phyloP scores from a whole-genome alignment of 495 filamentous ascomycete species.

The Lindgomyces ingoldianus region DNA sequence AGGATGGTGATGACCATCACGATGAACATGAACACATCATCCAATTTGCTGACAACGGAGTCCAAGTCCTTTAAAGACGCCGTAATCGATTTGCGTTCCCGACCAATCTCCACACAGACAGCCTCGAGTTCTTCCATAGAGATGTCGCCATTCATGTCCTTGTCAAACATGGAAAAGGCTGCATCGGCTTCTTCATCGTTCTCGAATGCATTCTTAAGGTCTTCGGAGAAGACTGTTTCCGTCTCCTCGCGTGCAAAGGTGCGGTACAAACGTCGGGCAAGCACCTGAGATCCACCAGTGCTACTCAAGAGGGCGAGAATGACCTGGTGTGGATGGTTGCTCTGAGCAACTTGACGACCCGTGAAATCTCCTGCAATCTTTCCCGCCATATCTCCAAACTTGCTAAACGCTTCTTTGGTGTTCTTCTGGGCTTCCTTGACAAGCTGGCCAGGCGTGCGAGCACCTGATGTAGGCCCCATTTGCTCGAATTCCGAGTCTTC shows the following conservation, averaged over 20 bases:
- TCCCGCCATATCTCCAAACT: slow-evolving; percentile 83
- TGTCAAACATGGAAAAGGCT: slow-evolving; percentile 91
- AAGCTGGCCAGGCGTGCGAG: slow-evolving; percentile 66
- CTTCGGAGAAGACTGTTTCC: slow-evolving; percentile 73
- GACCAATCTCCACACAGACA: slow-evolving; percentile 90
- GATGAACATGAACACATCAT: slow-evolving; percentile 83
- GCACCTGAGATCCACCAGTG: slow-evolving; percentile 75
- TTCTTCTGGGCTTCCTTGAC: slow-evolving; percentile 66
- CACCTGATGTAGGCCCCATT: slow-evolving; percentile 54
- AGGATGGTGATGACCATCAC: slow-evolving; percentile 75
- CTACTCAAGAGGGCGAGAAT: slow-evolving; percentile 70
- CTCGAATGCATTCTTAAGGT: slow-evolving; percentile 79
- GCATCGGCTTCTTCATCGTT: slow-evolving; percentile 85
- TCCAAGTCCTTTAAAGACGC: slow-evolving; percentile 93
- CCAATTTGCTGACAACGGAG: slow-evolving; percentile 89
- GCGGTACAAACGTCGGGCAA: slow-evolving; percentile 89
- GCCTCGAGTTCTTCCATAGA: slow-evolving; percentile 94
- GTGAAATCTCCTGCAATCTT: slow-evolving; percentile 96
- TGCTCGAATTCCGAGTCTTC: slow-evolving; percentile 72
- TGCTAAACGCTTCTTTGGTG: slow-evolving; percentile 71
- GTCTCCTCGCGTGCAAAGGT: slow-evolving; percentile 76
- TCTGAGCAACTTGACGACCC: slow-evolving; percentile 69
- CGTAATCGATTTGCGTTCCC: slow-evolving; percentile 92
- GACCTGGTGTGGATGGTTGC: slow-evolving; percentile 83
- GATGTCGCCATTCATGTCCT: slow-evolving; percentile 95